Evolutionary conservation across 805 yeast species (phyloP), one percentile per base, ranked within the genome.

Genomic region (Grigorovia yakushimaensis): DNA sequence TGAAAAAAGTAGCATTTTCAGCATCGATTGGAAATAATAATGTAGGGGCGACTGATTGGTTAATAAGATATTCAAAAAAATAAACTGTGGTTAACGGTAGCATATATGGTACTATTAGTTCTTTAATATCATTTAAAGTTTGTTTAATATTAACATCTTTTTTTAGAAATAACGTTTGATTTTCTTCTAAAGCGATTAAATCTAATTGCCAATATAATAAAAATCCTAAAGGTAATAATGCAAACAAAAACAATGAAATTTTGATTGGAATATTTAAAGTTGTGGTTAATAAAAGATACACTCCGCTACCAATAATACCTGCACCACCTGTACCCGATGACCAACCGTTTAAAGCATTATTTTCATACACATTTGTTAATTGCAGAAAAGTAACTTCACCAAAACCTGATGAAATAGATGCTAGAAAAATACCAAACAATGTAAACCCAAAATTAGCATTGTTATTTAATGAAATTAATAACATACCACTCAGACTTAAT

Each of bases 251-350:
- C 38, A 91, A 69, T 0, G 86, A 70, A 0, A 70, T 48, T 49
- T 70, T 70, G 0, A 85, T 80, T 6, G 76, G 64, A 1, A 87
- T 49, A 1, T 77, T 72, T 20, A 85, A 43, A 58, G 88, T 67
- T 1, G 91, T 82, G 0, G 97, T 91, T 55, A 86, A 51, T 1
- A 83, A 54, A 73, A 91, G 57, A 58, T 78, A 89, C 13, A 76
- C 59, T 46, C 84, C 85, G 45, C 89, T 79, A 0, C 98, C 98
- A 18, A 78, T 74, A 5, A 91, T 63, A 0, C 98, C 98, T 1
- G 98, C 98, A 18, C 88, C 95, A 3, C 98, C 98, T 0, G 98
- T 91, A 1, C 98, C 98, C 7, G 88, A 77, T 19, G 95, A 84
- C 79, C 94, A 91, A 0, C 95, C 97, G 44, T 82, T 79, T 42